Base-by-base conservation (phyloP, 345 rosid species). In the Lepidium sativum region DNA sequence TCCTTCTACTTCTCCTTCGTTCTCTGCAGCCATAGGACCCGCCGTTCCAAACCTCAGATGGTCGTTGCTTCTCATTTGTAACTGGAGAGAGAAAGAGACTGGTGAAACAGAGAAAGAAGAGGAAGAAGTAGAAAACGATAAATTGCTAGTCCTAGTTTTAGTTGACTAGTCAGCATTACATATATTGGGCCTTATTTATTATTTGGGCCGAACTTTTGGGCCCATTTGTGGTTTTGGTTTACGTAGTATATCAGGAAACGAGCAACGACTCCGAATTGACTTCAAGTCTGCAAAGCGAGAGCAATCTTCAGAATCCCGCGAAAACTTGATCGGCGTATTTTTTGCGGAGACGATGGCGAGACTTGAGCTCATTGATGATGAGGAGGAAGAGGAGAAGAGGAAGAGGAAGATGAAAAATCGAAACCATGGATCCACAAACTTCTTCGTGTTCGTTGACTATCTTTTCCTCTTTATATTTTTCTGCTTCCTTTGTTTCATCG, bases 371-470 rank as follows among this genome's bases (percentile, higher is more conserved):
- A 63, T 63, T 21, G 37, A 63, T 12, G 69, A 64, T 2, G 69
- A 68, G 21, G 56, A 76, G 37, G 31, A 42, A 10, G 60, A 59
- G 18, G 29, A 45, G 34, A 40, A 45, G 29, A 17, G 0, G 33
- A 58, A 29, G 60, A 62, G 23, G 68, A 68, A 50, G 77, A 47
- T 50, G 68, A 74, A 40, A 70, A 83, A 79, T 29, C 67, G 83
- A 73, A 83, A 76, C 72, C 95, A 82, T 70, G 89, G 86, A 21
- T 83, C 92, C 1, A 80, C 85, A 8, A 70, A 76, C 14, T 78
- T 86, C 67, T 92, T 86, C 73, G 82, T 85, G 38, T 74, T 82
- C 63, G 82, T 92, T 21, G 95, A 92, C 60, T 85, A 85, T 76
- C 47, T 85, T 23, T 89, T 85, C 80, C 80, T 86, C 67, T 88